A percentile compares a stretch with the other conserved stretches of the same genome.
These are phyloP conservation scores for Trichomonas tenax DNA, from an alignment of 208 protist species.

Conservation along the genomic window DNA sequence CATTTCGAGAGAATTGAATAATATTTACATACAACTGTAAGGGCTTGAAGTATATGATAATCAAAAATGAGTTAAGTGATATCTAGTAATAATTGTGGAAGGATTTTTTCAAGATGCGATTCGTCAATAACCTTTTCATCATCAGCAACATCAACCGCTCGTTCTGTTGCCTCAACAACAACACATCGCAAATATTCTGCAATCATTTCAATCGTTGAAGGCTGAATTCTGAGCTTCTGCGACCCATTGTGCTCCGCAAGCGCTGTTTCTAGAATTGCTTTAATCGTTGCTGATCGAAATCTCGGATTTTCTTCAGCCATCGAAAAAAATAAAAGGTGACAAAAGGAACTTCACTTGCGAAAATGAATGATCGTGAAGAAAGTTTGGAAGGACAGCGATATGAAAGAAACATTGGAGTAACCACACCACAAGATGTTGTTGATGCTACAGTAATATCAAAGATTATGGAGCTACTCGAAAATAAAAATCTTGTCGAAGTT, in stretches of 20 bases:
- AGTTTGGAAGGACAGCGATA: too few relatives aligned
- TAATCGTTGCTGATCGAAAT: background rate
- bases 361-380: too few relatives aligned
- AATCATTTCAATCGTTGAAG: background rate
- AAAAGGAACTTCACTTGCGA: background rate
- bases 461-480: too few relatives aligned
- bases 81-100: slow-evolving; percentile 4
- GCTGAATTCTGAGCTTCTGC: background rate
- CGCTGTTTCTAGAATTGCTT: background rate
- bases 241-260: background rate
- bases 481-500: too few relatives aligned
- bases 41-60: too few relatives aligned
- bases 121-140: background rate
- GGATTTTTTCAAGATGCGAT: slow-evolving; percentile 9
- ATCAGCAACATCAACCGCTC: background rate
- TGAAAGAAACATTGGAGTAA: too few relatives aligned
- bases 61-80: background rate
- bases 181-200: background rate
- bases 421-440: too few relatives aligned
- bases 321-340: background rate
- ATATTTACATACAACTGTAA: too few relatives aligned
- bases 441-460: too few relatives aligned
- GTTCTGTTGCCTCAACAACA: background rate
- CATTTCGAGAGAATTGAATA: too few relatives aligned
- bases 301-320: background rate